Conservation (phyloP, 2,329 filamentous ascomycete species). For the Aspergillus pseudonomiae region DNA sequence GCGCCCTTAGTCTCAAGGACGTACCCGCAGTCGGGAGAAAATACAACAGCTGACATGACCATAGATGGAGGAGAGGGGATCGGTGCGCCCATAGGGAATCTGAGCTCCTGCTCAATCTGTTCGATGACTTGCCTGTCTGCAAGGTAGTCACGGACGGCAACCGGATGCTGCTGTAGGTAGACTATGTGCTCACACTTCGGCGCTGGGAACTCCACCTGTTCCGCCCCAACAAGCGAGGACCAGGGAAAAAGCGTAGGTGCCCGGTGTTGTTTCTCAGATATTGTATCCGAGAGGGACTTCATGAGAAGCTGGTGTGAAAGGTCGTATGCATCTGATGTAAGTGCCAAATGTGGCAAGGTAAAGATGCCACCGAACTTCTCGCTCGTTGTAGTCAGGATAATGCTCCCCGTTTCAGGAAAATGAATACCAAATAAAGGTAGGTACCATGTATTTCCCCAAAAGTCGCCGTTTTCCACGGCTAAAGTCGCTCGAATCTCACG, state of each 20-base stretch:
- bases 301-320: constrained; percentile 69
- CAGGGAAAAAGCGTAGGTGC: constrained; percentile 68
- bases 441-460: constrained; percentile 74
- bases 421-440: constrained; percentile 82
- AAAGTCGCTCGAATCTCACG: constrained; percentile 72
- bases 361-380: constrained; percentile 95
- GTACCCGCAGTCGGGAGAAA: constrained; percentile 70
- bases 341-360: constrained; percentile 79
- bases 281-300: constrained; percentile 67
- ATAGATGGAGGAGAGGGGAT: constrained; percentile 56
- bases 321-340: constrained; percentile 58
- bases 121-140: constrained; percentile 44
- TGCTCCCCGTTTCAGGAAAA: constrained; percentile 76
- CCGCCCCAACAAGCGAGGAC: constrained; percentile 66
- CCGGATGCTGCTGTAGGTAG: constrained; percentile 69
- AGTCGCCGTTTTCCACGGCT: constrained; percentile 71
- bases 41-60: constrained; percentile 62
- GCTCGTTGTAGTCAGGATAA: constrained; percentile 85
- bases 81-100: constrained; percentile 61
- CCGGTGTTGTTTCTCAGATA: constrained; percentile 64
- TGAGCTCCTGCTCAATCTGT: constrained; percentile 61
- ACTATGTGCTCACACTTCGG: constrained; percentile 89
- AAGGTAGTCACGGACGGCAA: constrained; percentile 32
- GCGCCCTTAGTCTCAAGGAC: constrained; percentile 64
- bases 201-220: constrained; percentile 51